phyloP scores from a whole-genome alignment of 768 basidiomycete species.

The Leccinum disarticulatum region DNA sequence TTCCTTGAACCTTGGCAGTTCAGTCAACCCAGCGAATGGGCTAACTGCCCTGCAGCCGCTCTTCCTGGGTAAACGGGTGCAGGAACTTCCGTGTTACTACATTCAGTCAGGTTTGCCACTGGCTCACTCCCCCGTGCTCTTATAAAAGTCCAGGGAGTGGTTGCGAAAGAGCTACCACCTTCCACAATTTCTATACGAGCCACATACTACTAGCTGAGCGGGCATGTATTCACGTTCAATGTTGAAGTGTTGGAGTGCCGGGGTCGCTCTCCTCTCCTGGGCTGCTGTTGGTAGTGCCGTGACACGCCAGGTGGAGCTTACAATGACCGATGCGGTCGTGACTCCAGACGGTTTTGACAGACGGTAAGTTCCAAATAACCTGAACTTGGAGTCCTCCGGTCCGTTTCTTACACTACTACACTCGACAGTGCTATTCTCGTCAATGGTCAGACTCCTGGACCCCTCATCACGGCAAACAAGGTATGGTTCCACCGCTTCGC shows the following conservation, averaged over 20 bases:
- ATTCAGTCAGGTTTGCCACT: not conserved
- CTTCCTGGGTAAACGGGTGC: not conserved
- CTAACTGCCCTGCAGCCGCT: no score
- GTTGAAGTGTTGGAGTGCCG: conserved; percentile 2
- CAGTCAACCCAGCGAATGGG: not conserved
- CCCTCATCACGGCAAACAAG: conserved; percentile 42
- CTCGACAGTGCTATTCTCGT: conserved; percentile 37
- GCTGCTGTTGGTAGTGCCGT: conserved; percentile 3
- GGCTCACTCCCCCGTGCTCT: not conserved
- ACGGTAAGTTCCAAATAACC: conserved; percentile 18
- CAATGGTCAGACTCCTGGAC: conserved; percentile 42
- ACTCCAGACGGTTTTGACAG: conserved; percentile 44
- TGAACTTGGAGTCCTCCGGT: not conserved
- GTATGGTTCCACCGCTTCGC: conserved; percentile 9
- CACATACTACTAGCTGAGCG: not conserved
- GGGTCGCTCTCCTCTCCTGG: conserved; percentile 6
- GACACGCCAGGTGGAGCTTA: conserved; percentile 25
- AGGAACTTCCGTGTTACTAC: not conserved
- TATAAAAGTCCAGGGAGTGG: not conserved
- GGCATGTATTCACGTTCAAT: conserved; percentile 12
- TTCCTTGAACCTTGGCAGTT: not conserved
- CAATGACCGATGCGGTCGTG: conserved; percentile 38
- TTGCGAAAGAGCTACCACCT: not conserved
- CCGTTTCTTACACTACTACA: conserved; percentile 13
- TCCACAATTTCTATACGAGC: not conserved